Conservation (phyloP, 345 rosid genomes). For the Salix udensis region DNA sequence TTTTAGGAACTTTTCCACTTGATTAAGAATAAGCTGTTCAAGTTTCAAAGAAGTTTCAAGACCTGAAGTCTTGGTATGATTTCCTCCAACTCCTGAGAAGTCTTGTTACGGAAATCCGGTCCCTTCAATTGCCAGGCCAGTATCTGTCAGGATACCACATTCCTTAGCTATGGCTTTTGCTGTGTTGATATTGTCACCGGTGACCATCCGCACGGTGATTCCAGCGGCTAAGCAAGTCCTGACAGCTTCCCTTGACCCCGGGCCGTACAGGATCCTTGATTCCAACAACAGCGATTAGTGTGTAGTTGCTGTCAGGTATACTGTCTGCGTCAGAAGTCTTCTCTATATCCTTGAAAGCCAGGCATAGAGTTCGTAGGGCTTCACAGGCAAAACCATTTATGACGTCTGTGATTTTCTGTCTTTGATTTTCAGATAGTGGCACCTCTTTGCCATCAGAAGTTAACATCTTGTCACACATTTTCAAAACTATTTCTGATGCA, state of each 20-base stretch:
- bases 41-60: neutral
- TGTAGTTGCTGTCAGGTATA: slow-evolving; percentile 59
- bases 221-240: slow-evolving; percentile 31
- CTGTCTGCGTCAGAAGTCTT: slow-evolving; percentile 29
- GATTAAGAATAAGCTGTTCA: neutral
- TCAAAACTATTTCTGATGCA: slow-evolving; percentile 27
- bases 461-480: slow-evolving; percentile 22
- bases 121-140: slow-evolving; percentile 76
- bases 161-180: slow-evolving; percentile 37
- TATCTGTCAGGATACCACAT: slow-evolving; percentile 31
- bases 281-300: slow-evolving; percentile 36
- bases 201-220: slow-evolving; percentile 30
- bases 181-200: slow-evolving; percentile 35
- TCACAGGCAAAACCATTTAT: slow-evolving; percentile 60
- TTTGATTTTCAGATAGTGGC: slow-evolving; percentile 36
- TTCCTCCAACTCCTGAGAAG: slow-evolving; percentile 52
- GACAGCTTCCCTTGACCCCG: slow-evolving; percentile 32
- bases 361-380: slow-evolving; percentile 68
- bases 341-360: slow-evolving; percentile 57
- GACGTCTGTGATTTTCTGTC: slow-evolving; percentile 34
- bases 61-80: slow-evolving; percentile 58
- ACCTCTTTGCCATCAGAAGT: slow-evolving; percentile 12
- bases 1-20: neutral
- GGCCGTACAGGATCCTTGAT: slow-evolving; percentile 38
- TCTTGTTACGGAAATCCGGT: slow-evolving; percentile 51